Base-by-base conservation (phyloP, 495 filamentous ascomycete species). In the Poronia punctata region DNA sequence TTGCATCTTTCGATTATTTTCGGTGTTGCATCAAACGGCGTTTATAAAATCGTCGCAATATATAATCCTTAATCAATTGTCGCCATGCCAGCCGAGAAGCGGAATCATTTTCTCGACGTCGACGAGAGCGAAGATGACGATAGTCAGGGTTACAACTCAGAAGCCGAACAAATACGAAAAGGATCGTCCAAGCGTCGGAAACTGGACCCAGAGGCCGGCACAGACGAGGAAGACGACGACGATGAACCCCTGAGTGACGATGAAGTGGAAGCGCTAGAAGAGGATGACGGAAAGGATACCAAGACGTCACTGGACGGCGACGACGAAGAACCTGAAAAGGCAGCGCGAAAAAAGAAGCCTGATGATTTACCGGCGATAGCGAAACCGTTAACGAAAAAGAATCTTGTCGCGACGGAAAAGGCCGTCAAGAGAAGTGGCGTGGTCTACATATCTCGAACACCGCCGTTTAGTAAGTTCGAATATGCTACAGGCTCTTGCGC, bases 391-490 rank as follows among this genome's bases (percentile, higher is more conserved):
- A 71, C 61, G 11, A 75, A 74, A 35, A 79, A 75, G 56, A 78
- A 76, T 43, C 68, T 83, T 37, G 65, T 75, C n/a, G 66, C 64
- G 12, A 71, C 72, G 11, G 74, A 75, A 39, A 64, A 64, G 25
- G 74, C 75, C 7, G 67, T 77, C 35, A 72, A 71, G 27, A 76
- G 72, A 49, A 82, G 83, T 0, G 89, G 89, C 25, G 81, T 95
- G 3, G 66, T 96, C 35, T 97, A 96, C 57, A 68, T 97, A 37
- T 93, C 87, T 3, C 83, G 89, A 29, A 74, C 95, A 16, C 92
- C 93, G 15, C 92, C 92, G 6, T 96, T 94, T 61, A 87, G 42
- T 45, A 38, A 15, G 42, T 11, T 7, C 1, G 15, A n/a, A n/a
- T n/a, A n/a, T n/a, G n/a, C n/a, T n/a, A n/a, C n/a, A n/a, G n/a